Percentiles rank a stretch among this genome's conserved stretches.
Evolutionary conservation across 345 rosid species (phyloP).

Genomic region (Euphorbia lathyris): DNA sequence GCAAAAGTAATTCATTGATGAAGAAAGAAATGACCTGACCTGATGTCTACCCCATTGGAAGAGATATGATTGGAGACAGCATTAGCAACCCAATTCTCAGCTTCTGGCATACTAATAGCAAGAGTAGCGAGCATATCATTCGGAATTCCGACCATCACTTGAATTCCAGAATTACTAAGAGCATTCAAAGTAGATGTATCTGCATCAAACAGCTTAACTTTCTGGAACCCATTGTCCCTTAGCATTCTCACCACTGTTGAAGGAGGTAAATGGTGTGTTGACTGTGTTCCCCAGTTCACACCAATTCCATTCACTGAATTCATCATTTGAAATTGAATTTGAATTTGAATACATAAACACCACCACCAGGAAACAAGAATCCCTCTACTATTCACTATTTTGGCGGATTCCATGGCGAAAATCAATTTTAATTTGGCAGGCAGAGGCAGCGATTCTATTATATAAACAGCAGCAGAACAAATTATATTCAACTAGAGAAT

Average conservation of each 20-base stretch:
- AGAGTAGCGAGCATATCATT: slow-evolving; percentile 23
- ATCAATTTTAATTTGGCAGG: too few species aligned
- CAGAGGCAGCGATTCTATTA: too few species aligned
- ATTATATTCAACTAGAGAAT: too few species aligned
- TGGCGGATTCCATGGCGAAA: too few species aligned
- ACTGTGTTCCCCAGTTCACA: slow-evolving; percentile 27
- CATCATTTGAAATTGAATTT: background rate
- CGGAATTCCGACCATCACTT: slow-evolving; percentile 29
- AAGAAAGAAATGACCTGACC: too few species aligned
- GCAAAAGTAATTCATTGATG: too few species aligned
- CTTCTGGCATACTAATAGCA: slow-evolving; percentile 9
- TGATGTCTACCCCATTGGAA: slow-evolving; percentile 23
- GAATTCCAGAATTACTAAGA: slow-evolving; percentile 18
- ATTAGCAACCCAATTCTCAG: slow-evolving; percentile 20
- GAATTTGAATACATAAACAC: slow-evolving; percentile 2
- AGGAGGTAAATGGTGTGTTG: slow-evolving; percentile 22
- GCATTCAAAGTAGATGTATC: slow-evolving; percentile 17
- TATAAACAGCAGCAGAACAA: too few species aligned
- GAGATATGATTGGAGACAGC: slow-evolving; percentile 17
- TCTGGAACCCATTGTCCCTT: slow-evolving; percentile 21
- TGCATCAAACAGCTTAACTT: slow-evolving; percentile 28
- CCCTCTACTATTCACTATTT: background rate
- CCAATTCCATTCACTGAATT: slow-evolving; percentile 15
- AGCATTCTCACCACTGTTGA: slow-evolving; percentile 18
- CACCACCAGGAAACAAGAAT: background rate